Base-by-base conservation (phyloP, 805 yeast genomes). In the Saccharomycopsis synnaedendra region DNA sequence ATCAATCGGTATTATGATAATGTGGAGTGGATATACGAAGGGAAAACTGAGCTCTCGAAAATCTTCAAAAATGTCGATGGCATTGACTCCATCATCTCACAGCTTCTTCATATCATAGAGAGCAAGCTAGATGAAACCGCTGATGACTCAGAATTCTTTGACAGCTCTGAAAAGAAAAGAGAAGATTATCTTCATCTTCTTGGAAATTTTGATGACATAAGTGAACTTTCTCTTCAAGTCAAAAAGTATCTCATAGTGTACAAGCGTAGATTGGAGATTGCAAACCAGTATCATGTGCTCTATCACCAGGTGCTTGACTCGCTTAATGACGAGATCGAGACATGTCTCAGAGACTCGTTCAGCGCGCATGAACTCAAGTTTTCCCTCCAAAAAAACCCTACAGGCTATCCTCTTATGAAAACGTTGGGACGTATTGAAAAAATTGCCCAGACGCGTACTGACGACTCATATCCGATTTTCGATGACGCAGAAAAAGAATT, bases 221-320 rank as follows among this genome's bases (percentile, higher is more conserved):
- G 62, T 44, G 69, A 64, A 41, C 46, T 55, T 3, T 54, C 60
- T 3, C 39, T 60, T 29, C 51, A 53, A 35, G 57, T 64, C 3
- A 64, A 62, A 49, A 56, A 51, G 32, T 45, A 48, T 32, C 36
- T 56, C 11, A 32, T 54, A 9, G 43, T 47, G 0, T 58, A 57
- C 39, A 58, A 61, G 46, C 56, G 54, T 37, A 55, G 57, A 45
- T 44, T 63, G 2, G 64, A 59, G 39, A 54, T 66, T 9, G 57
- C 65, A 1, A 53, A 55, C 8, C 65, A 63, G 46, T 64, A 57
- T 47, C 51, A 56, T 35, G 71, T 66, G 49, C 48, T 67, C 8
- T 57, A 60, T 29, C 40, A 47, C 11, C 50, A 48, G 27, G 59
- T 66, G 9, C 54, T 67, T 39, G 59, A 57, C n/a, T 61, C 67